phyloP scores from a whole-genome alignment of 2,329 filamentous ascomycete genomes.

The Ustilaginoidea virens region DNA sequence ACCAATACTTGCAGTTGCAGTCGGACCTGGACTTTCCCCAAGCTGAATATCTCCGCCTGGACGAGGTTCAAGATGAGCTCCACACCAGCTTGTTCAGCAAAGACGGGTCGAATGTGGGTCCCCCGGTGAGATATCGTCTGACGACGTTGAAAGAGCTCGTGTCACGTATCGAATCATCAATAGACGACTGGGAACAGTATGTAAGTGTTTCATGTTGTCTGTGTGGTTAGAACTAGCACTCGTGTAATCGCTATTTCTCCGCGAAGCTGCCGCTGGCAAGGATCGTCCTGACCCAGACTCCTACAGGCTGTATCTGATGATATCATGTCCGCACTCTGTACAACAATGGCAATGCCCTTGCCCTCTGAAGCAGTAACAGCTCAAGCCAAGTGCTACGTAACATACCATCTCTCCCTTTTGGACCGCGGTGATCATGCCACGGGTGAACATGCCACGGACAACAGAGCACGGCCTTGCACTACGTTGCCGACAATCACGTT shows the following conservation, averaged over 20 bases:
- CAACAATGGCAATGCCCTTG: conserved; percentile 46
- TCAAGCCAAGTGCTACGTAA: conserved; percentile 61
- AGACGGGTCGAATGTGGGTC: conserved; percentile 35
- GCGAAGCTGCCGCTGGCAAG: background rate
- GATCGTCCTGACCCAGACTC: conserved; percentile 10
- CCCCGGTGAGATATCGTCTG: conserved; percentile 54
- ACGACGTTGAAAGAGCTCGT: conserved; percentile 61
- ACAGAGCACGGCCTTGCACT: too few species aligned
- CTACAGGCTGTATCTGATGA: conserved; percentile 67
- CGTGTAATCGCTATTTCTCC: background rate
- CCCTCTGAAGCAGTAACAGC: conserved; percentile 49
- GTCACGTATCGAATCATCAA: conserved; percentile 53
- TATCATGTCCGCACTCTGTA: conserved; percentile 54
- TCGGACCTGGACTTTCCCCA: conserved; percentile 48
- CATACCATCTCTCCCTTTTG: conserved; percentile 39
- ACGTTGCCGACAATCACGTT: conserved; percentile 38
- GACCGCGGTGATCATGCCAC: conserved; percentile 8
- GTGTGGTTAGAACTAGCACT: background rate
- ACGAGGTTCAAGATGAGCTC: conserved; percentile 49
- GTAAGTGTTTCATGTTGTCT: conserved; percentile 39
- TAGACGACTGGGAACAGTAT: conserved; percentile 73
- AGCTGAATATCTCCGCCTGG: conserved; percentile 37
- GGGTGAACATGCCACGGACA: background rate
- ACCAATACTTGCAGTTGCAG: conserved; percentile 70
- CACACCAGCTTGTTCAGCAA: conserved; percentile 52